Base-by-base conservation (phyloP, 208 protist species). In the Crithidia bombi region DNA sequence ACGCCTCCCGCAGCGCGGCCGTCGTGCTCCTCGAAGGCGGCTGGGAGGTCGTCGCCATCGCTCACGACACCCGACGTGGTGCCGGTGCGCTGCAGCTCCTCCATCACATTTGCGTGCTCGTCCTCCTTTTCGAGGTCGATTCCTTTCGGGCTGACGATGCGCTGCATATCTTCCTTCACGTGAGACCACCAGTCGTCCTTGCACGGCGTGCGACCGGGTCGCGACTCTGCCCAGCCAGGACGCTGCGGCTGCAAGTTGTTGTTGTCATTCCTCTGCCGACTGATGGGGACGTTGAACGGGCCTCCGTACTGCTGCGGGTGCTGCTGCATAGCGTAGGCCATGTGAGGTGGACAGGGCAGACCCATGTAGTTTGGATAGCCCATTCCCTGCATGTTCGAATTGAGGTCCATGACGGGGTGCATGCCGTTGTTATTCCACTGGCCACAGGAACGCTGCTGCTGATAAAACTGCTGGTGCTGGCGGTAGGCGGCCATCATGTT, bases 101-200 rank as follows among this genome's bases (percentile, higher is more conserved):
- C 75, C 57, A 58, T 59, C 30, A 73, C 64, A 44, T 70, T 65
- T 0, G 68, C 62, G 21, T 72, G 58, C 17, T 78, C 69, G 56
- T 79, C 63, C 44, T 86, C 81, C 19, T 43, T 58, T 21, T 82
- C 78, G 0, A 86, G 52, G 41, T 86, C 74, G 33, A 83, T 73
- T 19, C 72, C 70, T 6, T 25, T 47, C 3, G 81, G 81, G 54
- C 81, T 86, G 36, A 76, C 68, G 35, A 86, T 70, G 33, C 43
- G 50, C 26, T 54, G 69, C 62, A 86, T 83, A 0, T 83, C 61
- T 4, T 67, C 28, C 28, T 56, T 25, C 4, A 82, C 81, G 28
- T 73, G 64, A 19, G 67, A 73, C 77, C 81, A 86, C 81, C 81
- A 86, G 28, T 73, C 51, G 2, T 72, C 52, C 25, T 64, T 76